Percentiles rank a stretch among this genome's conserved stretches.
Conservation (phyloP, 805 yeast species). For the Kurtzmaniella cleridarum region DNA sequence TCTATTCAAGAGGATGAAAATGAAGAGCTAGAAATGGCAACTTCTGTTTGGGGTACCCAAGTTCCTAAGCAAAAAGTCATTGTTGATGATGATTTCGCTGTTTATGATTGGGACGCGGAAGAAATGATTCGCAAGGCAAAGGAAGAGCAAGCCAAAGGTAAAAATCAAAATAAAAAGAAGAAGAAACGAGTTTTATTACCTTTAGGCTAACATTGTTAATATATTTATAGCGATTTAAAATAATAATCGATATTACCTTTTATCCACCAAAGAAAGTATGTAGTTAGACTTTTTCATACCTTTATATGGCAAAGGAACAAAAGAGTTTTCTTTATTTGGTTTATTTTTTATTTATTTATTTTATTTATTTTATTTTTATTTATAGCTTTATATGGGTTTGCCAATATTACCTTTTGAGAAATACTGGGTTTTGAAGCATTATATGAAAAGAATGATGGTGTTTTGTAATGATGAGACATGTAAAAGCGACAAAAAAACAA, state of each 20-base stretch:
- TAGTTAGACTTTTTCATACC: too few species aligned
- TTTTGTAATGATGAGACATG: too few species aligned
- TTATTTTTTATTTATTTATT: too few species aligned
- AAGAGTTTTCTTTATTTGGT: too few species aligned
- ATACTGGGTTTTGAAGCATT: too few species aligned
- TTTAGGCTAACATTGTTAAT: conserved; percentile 21
- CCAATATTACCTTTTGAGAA: too few species aligned
- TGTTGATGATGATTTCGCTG: conserved; percentile 17
- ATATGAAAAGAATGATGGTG: too few species aligned
- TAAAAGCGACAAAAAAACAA: too few species aligned
- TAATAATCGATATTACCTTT: neutral
- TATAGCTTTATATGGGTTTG: too few species aligned
- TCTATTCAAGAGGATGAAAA: conserved; percentile 6
- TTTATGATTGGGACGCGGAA: conserved; percentile 41
- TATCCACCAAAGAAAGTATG: too few species aligned
- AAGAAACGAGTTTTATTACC: conserved; percentile 34
- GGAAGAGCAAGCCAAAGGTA: conserved; percentile 27
- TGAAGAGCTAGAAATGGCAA: conserved; percentile 19
- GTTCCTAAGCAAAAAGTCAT: conserved; percentile 38
- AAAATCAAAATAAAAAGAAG: conserved; percentile 34
- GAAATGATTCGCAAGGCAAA: conserved; percentile 49
- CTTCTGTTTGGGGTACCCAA: conserved; percentile 77
- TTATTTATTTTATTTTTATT: too few species aligned
- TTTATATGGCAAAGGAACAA: too few species aligned
- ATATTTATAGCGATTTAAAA: conserved; percentile 18